phyloP scores from a whole-genome alignment of 75 land plant genomes.

The Cryptomeria japonica region DNA sequence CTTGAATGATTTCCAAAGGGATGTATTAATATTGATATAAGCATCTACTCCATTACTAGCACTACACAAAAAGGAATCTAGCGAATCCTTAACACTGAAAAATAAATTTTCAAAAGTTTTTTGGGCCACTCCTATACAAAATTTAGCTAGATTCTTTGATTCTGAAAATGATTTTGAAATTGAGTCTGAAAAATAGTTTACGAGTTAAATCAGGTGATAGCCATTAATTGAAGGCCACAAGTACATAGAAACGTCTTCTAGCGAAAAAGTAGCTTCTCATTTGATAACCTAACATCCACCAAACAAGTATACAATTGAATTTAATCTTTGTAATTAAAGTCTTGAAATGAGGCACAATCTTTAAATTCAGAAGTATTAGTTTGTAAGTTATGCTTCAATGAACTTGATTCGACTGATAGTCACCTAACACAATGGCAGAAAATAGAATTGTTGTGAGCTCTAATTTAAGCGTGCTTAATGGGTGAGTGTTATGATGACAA shows the following conservation, averaged over 20 bases:
- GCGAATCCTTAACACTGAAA: slow-evolving; percentile 33
- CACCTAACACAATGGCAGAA: background rate
- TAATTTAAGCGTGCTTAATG: background rate
- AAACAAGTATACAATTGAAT: too few species aligned
- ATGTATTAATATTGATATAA: slow-evolving; percentile 43
- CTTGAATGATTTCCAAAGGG: slow-evolving; percentile 27
- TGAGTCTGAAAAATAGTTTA: background rate
- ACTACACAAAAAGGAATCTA: slow-evolving; percentile 30
- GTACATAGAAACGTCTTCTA: too few species aligned
- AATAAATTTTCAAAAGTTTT: slow-evolving; percentile 16
- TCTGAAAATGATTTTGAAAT: slow-evolving; percentile 23
- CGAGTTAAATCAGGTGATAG: too few species aligned
- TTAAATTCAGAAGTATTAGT: background rate
- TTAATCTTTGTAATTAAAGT: background rate
- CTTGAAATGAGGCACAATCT: background rate
- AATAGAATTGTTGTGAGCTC: background rate
- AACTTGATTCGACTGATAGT: background rate
- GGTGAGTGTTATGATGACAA: background rate
- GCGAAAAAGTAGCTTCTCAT: too few species aligned
- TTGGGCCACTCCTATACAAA: background rate
- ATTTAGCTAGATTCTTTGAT: background rate
- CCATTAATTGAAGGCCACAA: too few species aligned
- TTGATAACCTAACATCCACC: too few species aligned
- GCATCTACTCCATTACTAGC: slow-evolving; percentile 33
- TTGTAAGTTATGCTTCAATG: background rate